Base-by-base conservation (phyloP, 2,329 filamentous ascomycete genomes). In the Emergomyces africanus region DNA sequence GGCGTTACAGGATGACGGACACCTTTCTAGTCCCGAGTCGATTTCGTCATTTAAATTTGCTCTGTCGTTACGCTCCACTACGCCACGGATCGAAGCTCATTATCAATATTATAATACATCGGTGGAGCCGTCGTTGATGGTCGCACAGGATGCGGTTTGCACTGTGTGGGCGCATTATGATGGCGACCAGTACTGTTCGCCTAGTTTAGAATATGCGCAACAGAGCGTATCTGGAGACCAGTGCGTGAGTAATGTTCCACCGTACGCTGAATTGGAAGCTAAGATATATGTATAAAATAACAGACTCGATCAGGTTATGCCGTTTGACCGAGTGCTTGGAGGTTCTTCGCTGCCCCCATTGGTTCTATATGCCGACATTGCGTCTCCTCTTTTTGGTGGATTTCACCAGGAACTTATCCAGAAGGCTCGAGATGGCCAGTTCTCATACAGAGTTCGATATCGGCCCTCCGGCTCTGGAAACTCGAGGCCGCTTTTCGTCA, bases 51-150 rank as follows among this genome's bases (percentile, higher is more conserved):
- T 96, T 74, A 89, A 96, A 67, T 81, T 97, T 58, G 89, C 91
- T 2, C 80, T 99, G 42, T 90, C 94, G 0, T 81, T 97, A 68
- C 87, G 90, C 64, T 88, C 91, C 0, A 85, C 91, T 3, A 90
- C 91, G 12, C 94, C 94, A 0, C 83, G 90, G 57, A 88, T 99
- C 67, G 89, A 97, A 74, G 92, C 94, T 12, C 94, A 99, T 70
- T 97, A 96, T 69, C 94, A 99, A 73, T 96, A 90, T 74, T 99
- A 97, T 72, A 84, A 86, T 61, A 94, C 91, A 0, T 88, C 89
- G 1, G 86, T 95, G n/a, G 83, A 87, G 66, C 83, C 87, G 2
- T 81, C 81, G 1, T 72, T 92, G 62, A 70, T 78, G 71, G 69
- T 74, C 62, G 79, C 81, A 39, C 79, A 85, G 65, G 80, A 83